Evolutionary conservation across 1,284 basidiomycete species (phyloP).

Genomic region (Pulchroboletus neoregius): DNA sequence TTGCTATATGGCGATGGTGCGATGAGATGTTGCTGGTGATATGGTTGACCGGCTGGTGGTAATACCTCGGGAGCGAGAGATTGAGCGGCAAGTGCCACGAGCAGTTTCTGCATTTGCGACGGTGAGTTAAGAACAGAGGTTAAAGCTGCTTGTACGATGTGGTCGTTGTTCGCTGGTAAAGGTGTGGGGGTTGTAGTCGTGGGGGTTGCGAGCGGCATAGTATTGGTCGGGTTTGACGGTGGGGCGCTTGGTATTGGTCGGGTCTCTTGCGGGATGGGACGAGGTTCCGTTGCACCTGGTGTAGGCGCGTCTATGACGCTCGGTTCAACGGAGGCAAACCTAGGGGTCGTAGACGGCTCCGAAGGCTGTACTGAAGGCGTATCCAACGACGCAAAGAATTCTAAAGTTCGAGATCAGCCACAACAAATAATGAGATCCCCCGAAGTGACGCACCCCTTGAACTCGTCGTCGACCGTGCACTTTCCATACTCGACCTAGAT

Average conservation of each 20-base stretch:
- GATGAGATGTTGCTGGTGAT: conserved; percentile 29
- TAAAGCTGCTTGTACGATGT: conserved; percentile 58
- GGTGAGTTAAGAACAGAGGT: conserved; percentile 60
- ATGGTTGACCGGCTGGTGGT: conserved; percentile 15
- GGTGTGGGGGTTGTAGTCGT: conserved; percentile 10
- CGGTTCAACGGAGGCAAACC: conserved; percentile 26
- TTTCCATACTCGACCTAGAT: conserved; percentile 24
- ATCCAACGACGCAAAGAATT: conserved; percentile 31
- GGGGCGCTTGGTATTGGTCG: neutral
- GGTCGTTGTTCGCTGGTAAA: conserved; percentile 36
- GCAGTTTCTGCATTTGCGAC: conserved; percentile 64
- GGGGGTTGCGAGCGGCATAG: conserved; percentile 24
- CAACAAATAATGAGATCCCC: neutral
- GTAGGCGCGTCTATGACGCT: conserved; percentile 23
- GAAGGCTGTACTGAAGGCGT: conserved; percentile 31
- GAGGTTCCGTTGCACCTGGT: conserved; percentile 11
- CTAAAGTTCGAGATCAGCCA: conserved; percentile 21
- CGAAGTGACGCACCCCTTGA: conserved; percentile 12
- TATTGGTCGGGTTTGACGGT: conserved; percentile 8
- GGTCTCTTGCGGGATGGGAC: conserved; percentile 7
- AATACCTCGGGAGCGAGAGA: conserved; percentile 24
- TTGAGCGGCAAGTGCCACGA: conserved; percentile 46
- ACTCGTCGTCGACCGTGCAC: conserved; percentile 26
- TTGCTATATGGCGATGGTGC: conserved; percentile 34
- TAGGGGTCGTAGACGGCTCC: conserved; percentile 26